Percentiles rank a stretch among this genome's conserved stretches.
phyloP scores from a whole-genome alignment of 179 eudicot genomes.

The Gypsophila paniculata region DNA sequence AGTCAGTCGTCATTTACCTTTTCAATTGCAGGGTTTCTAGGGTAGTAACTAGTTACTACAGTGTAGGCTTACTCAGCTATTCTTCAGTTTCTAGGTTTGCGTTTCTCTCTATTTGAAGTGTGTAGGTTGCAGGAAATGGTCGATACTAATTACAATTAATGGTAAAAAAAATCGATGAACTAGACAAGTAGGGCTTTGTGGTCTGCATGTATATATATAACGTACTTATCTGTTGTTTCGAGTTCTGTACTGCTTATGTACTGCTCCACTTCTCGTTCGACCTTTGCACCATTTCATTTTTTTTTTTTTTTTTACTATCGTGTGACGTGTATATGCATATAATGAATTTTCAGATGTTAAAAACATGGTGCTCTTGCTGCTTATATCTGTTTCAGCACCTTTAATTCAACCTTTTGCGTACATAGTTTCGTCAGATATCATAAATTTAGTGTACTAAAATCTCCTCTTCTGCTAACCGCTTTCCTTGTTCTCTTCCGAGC shows the following conservation, averaged over 20 bases:
- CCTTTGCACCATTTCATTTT: not conserved
- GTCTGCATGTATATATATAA: conserved; percentile 25
- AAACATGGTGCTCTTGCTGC: too few species aligned
- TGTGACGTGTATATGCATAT: too few species aligned
- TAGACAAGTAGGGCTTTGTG: conserved; percentile 21
- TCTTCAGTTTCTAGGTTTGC: conserved; percentile 24
- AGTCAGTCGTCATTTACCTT: conserved; percentile 20
- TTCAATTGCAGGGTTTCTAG: conserved; percentile 19
- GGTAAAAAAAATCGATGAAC: not conserved
- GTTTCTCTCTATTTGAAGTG: conserved; percentile 16
- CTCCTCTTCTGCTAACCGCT: too few species aligned
- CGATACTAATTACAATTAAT: not conserved
- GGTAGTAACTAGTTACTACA: conserved; percentile 15
- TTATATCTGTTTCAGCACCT: too few species aligned
- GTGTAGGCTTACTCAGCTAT: conserved; percentile 20
- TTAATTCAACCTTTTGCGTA: too few species aligned
- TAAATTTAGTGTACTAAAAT: too few species aligned
- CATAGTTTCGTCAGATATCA: too few species aligned
- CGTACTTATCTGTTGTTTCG: not conserved
- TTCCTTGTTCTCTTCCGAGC: too few species aligned
- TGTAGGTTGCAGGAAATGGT: conserved; percentile 18
- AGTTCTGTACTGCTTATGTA: conserved; percentile 24
- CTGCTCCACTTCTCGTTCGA: conserved; percentile 11
- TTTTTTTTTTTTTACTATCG: too few species aligned
- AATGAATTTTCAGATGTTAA: too few species aligned